Percentiles rank a stretch among this genome's conserved stretches.
phyloP scores from a whole-genome alignment of 192 early-diverging fungal species.

The Phlyctochytrium bullatum region DNA sequence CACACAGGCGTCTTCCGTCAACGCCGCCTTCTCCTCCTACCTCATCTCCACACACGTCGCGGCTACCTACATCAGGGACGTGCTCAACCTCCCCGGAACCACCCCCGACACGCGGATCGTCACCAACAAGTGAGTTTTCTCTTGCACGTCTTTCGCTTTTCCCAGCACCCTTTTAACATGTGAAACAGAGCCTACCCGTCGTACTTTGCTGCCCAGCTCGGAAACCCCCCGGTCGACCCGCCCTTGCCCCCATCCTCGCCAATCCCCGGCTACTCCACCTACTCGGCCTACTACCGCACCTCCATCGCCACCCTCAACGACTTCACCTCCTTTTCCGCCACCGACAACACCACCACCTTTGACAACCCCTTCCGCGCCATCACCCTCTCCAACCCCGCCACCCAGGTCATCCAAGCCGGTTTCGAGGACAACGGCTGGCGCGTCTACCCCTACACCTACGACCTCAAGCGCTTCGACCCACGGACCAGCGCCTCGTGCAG shows the following conservation, averaged over 20 bases:
- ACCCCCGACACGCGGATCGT: not conserved
- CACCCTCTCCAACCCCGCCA: constrained; percentile 6
- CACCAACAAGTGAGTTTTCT: not conserved
- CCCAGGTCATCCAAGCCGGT: constrained; percentile 13
- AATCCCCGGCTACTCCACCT: not conserved
- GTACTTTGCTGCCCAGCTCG: constrained; percentile 13
- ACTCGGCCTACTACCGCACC: constrained; percentile 14
- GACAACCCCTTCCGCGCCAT: constrained; percentile 24
- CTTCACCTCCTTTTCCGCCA: constrained; percentile 3
- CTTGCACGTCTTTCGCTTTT: not conserved
- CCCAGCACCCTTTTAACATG: not conserved
- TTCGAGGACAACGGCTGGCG: constrained; percentile 19
- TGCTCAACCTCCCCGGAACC: constrained; percentile 10
- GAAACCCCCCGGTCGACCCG: constrained; percentile 5
- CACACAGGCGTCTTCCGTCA: constrained; percentile 6
- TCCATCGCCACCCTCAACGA: constrained; percentile 10
- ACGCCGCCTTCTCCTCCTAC: constrained; percentile 17
- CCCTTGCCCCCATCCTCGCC: constrained; percentile 5
- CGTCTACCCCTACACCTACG: constrained; percentile 21
- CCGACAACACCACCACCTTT: constrained; percentile 12
- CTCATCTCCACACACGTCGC: constrained; percentile 2
- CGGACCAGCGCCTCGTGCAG: constrained; percentile 3
- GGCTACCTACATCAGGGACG: constrained; percentile 8
- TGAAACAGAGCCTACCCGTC: constrained; percentile 10
- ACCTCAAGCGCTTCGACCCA: constrained; percentile 7